These are phyloP conservation scores for Trichoderma sp. DNA, from an alignment of 2,329 filamentous ascomycete species.

Conservation along the genomic window DNA sequence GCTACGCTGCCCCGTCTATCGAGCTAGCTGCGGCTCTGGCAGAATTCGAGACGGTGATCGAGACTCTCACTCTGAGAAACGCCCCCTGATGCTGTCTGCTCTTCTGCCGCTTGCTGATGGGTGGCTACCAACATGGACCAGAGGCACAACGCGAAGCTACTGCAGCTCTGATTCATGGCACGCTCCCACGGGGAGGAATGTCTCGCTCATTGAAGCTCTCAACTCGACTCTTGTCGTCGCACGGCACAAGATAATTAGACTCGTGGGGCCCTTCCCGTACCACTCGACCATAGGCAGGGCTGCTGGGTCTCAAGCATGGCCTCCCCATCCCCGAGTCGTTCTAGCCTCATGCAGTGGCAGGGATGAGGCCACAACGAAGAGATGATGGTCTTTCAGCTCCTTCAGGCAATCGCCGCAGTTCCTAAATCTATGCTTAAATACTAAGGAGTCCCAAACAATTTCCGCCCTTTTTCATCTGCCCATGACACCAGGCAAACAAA, in stretches of 20 bases:
- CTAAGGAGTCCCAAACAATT: background rate
- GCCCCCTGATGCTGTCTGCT: background rate
- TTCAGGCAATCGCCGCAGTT: conserved; percentile 12
- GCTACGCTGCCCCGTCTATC: background rate
- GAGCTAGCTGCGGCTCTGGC: background rate
- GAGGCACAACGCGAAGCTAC: background rate
- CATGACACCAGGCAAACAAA: background rate
- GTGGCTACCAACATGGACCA: background rate
- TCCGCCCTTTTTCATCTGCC: background rate
- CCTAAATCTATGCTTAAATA: conserved; percentile 18
- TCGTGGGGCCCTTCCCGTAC: background rate
- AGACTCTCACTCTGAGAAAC: background rate
- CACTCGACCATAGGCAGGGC: background rate
- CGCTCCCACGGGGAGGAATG: background rate
- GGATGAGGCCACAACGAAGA: background rate
- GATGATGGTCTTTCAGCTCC: conserved; percentile 2
- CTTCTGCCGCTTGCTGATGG: background rate
- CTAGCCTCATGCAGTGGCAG: conserved; percentile 13
- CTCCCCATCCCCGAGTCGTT: conserved; percentile 9
- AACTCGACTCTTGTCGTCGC: background rate
- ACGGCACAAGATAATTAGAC: background rate
- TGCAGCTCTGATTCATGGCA: background rate
- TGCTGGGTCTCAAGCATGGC: background rate
- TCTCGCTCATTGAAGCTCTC: background rate
- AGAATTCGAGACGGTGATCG: background rate